Base-by-base conservation (phyloP, 768 basidiomycete species). In the Naganishia kalamii region DNA sequence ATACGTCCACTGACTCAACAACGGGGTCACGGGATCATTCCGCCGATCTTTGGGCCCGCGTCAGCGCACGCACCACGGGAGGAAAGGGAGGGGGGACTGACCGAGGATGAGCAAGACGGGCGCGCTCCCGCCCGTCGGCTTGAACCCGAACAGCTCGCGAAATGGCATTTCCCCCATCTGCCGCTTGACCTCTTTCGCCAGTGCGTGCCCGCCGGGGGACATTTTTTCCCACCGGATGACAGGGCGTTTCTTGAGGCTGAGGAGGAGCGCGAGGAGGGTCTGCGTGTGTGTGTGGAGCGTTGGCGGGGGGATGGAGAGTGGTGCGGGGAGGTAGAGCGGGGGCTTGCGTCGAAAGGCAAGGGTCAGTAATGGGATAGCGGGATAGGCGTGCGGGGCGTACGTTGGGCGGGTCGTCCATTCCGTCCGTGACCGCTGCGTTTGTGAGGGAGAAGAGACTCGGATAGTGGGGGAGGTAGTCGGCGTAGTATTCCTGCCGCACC, bases 1-100 rank as follows among this genome's bases (percentile, higher is more conserved):
- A 79, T 98, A 98, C 27, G 96, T 98, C 96, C 96, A 98, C 78
- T 97, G 96, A 2, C 91, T 91, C 32, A 98, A 82, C 40, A 98
- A 80, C 4, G 96, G 96, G 0, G 96, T 98, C 5, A 98, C 90
- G 2, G 96, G 96, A 73, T 99, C 96, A 78, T 96, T 97, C 68
- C 94, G 82, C 68, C 96, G 84, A 79, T 99, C 96, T 79, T 52
- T 40, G 23, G 21, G 35, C 19, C 13, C 65, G 62, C 35, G 25
- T 62, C 52, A 33, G n/a, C n/a, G 5, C 13, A 23, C 23, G 27
- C 3, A 12, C 15, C 35, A 10, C 29, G 23, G 3, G 3, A 29
- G 15, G 30, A 47, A 32, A 46, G 19, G 37, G 6, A 19, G 5
- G 17, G 23, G 11, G 12, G 19, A 67, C 75, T 66, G 59, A 78